phyloP scores from a whole-genome alignment of 148 eudicot species.

The Suaeda aralocaspica region DNA sequence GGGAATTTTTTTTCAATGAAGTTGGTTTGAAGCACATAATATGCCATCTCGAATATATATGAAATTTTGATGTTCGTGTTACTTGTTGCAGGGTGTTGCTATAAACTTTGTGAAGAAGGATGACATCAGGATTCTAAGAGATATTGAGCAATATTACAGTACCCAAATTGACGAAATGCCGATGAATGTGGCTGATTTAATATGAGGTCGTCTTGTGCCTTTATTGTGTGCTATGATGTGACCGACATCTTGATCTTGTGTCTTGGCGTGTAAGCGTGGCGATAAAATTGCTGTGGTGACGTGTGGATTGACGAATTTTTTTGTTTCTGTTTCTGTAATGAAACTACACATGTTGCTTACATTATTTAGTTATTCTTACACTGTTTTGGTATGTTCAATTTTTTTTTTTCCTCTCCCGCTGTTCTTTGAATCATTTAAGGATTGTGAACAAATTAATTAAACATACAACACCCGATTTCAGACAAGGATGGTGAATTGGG shows the following conservation, averaged over 20 bases:
- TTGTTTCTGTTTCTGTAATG: neutral
- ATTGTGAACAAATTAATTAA: too few relatives aligned
- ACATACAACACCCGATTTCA: too few relatives aligned
- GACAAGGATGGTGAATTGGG: too few relatives aligned
- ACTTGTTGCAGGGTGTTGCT: conserved; percentile 80
- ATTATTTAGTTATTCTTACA: neutral
- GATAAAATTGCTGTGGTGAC: neutral
- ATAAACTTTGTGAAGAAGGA: conserved; percentile 83
- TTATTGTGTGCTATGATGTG: conserved; percentile 7
- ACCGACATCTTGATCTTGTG: neutral
- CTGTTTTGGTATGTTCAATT: too few relatives aligned
- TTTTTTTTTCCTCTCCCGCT: too few relatives aligned
- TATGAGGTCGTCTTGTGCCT: conserved; percentile 26
- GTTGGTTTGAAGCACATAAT: neutral
- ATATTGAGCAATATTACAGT: conserved; percentile 91
- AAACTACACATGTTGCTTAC: neutral
- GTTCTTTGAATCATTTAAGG: too few relatives aligned
- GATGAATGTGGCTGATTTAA: conserved; percentile 89
- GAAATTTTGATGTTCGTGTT: conserved; percentile 2
- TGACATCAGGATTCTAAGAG: conserved; percentile 79
- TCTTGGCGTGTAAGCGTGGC: neutral
- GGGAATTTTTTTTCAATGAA: too few relatives aligned
- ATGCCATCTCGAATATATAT: neutral
- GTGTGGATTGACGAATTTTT: too few relatives aligned
- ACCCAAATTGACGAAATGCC: conserved; percentile 97